Evolutionary conservation across 495 filamentous ascomycete genomes (phyloP).

Genomic region (Aspergillus heteromorphus): DNA sequence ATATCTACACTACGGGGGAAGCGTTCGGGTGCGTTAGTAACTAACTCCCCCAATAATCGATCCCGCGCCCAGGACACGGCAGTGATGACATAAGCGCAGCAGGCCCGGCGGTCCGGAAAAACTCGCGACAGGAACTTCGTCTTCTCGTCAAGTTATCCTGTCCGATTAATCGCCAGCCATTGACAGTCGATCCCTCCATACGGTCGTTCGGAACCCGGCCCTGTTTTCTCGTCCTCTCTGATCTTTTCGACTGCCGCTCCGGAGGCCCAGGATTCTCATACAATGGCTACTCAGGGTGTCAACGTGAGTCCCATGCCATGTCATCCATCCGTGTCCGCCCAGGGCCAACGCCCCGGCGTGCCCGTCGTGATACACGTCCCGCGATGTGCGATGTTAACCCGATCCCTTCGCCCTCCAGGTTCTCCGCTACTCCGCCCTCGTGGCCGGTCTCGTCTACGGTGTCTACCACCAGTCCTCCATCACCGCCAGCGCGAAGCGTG

Average conservation of each 20-base stretch:
- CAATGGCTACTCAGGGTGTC: slow-evolving; percentile 47
- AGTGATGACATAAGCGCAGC: slow-evolving; percentile 45
- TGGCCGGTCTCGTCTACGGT: slow-evolving; percentile 84
- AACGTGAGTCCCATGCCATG: slow-evolving; percentile 47
- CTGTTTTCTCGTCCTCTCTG: slow-evolving; percentile 15
- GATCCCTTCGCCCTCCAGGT: slow-evolving; percentile 54
- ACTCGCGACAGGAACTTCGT: slow-evolving; percentile 48
- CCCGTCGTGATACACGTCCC: slow-evolving; percentile 12
- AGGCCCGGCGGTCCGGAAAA: slow-evolving; percentile 45
- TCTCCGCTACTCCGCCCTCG: slow-evolving; percentile 88
- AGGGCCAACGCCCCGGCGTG: too few relatives aligned
- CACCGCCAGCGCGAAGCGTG: slow-evolving; percentile 57
- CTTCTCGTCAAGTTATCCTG: slow-evolving; percentile 23
- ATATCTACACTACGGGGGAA: too few relatives aligned
- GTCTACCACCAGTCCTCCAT: slow-evolving; percentile 81
- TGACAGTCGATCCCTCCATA: slow-evolving; percentile 35
- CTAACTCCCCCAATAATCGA: too few relatives aligned
- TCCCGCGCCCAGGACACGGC: too few relatives aligned
- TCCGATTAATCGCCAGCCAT: slow-evolving; percentile 37
- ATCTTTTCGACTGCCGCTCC: slow-evolving; percentile 21
- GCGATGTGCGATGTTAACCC: slow-evolving; percentile 11
- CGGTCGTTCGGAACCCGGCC: slow-evolving; percentile 31
- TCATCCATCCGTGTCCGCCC: slow-evolving; percentile 8
- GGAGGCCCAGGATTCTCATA: slow-evolving; percentile 23
- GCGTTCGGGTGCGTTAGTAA: too few relatives aligned